Evolutionary conservation across 2,329 filamentous ascomycete genomes (phyloP).

Genomic region (Samsoniella hepiali): DNA sequence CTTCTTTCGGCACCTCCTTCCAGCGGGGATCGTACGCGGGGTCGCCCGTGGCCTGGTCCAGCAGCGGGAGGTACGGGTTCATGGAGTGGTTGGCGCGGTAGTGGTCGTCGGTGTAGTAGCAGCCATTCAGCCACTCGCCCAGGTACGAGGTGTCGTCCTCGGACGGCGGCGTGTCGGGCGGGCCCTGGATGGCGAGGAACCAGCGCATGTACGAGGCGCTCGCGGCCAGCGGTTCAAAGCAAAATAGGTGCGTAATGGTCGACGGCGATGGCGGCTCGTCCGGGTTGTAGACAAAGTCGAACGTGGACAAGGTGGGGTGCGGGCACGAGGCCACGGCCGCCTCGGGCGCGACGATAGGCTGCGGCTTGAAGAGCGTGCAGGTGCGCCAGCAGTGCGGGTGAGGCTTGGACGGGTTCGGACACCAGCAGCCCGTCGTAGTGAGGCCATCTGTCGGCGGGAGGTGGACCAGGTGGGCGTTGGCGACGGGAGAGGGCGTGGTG

Average conservation of each 20-base stretch:
- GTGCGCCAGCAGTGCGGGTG: constrained; percentile 16
- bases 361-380: constrained; percentile 11
- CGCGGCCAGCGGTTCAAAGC: constrained; percentile 16
- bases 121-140: constrained; percentile 16
- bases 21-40: constrained; percentile 5
- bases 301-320: not conserved
- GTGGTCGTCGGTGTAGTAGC: constrained; percentile 15
- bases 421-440: constrained; percentile 18
- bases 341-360: not conserved
- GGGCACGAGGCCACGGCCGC: not conserved
- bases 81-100: constrained; percentile 4
- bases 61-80: constrained; percentile 7
- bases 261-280: not conserved
- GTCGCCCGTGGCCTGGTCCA: not conserved
- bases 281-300: not conserved
- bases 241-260: constrained; percentile 16
- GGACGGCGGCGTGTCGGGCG: constrained; percentile 15
- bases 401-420: constrained; percentile 4
- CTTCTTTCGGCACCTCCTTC: constrained; percentile 10
- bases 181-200: constrained; percentile 14
- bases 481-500: not conserved
- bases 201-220: constrained; percentile 17
- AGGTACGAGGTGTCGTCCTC: constrained; percentile 12
- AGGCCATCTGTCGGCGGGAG: constrained; percentile 5
- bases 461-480: constrained; percentile 12